Evolutionary conservation across 331 rosid species (phyloP).

Genomic region (Cucumis variabilis): DNA sequence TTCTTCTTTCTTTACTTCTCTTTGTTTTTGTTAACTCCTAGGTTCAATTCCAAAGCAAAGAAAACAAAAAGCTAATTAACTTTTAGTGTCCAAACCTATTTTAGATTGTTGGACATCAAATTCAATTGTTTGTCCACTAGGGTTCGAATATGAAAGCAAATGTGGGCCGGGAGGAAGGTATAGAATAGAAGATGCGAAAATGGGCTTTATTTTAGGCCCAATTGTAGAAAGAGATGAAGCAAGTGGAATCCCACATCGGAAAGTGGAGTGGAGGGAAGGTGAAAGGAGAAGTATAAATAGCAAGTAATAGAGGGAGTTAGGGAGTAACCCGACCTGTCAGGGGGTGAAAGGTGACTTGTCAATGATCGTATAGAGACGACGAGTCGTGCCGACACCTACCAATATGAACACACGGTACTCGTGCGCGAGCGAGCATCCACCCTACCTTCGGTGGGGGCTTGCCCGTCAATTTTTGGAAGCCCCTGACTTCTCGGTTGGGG

Average conservation of each 20-base stretch:
- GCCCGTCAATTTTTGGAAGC: slow-evolving; percentile 96
- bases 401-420: slow-evolving; percentile 44
- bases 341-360: slow-evolving; percentile 66
- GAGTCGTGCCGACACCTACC: slow-evolving; percentile 80
- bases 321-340: slow-evolving; percentile 67
- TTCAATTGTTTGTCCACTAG: too few species aligned
- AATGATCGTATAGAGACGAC: slow-evolving; percentile 80
- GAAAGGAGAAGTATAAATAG: background rate
- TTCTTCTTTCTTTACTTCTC: too few species aligned
- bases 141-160: too few species aligned
- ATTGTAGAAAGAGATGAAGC: background rate
- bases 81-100: too few species aligned
- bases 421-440: slow-evolving; percentile 50
- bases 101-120: too few species aligned
- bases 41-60: too few species aligned
- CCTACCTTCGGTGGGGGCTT: slow-evolving; percentile 72
- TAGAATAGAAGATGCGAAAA: too few species aligned
- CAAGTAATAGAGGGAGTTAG: accelerated
- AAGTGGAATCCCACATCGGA: background rate
- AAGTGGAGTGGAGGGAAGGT: accelerated
- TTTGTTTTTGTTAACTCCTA: too few species aligned
- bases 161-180: too few species aligned
- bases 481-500: background rate
- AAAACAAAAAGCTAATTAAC: too few species aligned
- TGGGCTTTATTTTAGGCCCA: too few species aligned